These are phyloP conservation scores for Stenogyne calaminthoides DNA, from an alignment of 305 asterid genomes.

Conservation along the genomic window DNA sequence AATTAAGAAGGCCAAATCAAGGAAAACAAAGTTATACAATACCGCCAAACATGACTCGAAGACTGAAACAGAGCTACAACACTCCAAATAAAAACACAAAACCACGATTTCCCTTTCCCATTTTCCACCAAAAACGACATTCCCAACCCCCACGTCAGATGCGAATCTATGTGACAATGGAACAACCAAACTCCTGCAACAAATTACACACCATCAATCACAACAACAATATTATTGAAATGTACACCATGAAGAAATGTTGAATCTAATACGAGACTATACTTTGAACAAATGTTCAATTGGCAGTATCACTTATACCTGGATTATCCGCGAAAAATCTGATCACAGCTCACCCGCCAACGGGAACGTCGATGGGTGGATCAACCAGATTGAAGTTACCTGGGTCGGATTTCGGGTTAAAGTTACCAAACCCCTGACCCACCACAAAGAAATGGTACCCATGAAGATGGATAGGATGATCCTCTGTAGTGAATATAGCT, in stretches of 20 bases:
- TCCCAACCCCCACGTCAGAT: conserved; percentile 49
- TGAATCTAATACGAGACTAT: no score
- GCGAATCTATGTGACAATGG: conserved; percentile 61
- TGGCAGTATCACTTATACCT: conserved; percentile 23
- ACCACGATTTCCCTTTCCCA: conserved; percentile 40
- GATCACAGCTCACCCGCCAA: conserved; percentile 54
- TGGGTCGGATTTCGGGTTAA: conserved; percentile 33
- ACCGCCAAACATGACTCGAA: no score
- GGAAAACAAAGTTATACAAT: no score
- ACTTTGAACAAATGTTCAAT: no score
- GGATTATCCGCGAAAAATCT: conserved; percentile 52
- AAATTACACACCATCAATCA: no score
- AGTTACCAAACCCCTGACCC: conserved; percentile 49
- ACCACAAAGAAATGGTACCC: conserved; percentile 55
- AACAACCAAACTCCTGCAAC: conserved; percentile 51
- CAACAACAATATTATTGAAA: no score
- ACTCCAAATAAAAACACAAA: no score
- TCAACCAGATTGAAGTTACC: conserved; percentile 45
- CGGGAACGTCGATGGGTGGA: conserved; percentile 49
- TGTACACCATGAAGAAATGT: no score
- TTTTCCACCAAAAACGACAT: conserved; percentile 48
- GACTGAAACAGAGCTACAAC: no score
- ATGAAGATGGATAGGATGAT: conserved; percentile 51
- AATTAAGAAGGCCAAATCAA: no score
- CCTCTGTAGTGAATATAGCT: conserved; percentile 43